Base-by-base conservation (phyloP, 495 filamentous ascomycete genomes). In the Aspergillus nidulans region DNA sequence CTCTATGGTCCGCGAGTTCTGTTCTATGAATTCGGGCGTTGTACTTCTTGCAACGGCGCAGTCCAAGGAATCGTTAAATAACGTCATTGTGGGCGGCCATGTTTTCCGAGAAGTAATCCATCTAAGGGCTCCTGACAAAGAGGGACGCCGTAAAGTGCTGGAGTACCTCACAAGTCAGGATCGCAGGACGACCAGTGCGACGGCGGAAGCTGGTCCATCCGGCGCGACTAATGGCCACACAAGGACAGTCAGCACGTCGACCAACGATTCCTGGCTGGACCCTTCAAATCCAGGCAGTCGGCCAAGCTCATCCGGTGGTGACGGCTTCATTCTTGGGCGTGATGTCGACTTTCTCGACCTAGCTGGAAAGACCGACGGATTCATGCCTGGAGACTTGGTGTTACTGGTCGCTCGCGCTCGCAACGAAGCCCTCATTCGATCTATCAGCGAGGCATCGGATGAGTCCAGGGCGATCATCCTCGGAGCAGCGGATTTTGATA, bases 381-480 rank as follows among this genome's bases (percentile, higher is more conserved):
- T 96, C 67, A 96, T 96, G 91, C 94, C 94, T 0, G 94, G 91
- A 3, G 94, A 98, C 69, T 77, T 98, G 42, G 83, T 88, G 15
- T 77, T 96, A 0, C 82, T 97, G 20, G 85, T 95, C 28, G 85
- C 89, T 42, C 85, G 94, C 51, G 94, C 94, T 12, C 83, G 92
- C 42, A 95, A 87, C 64, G 94, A 97, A 72, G 89, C 91, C 10
- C 77, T 97, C 1, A 94, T 96, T 51, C 84, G 91, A 13, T 85
- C 85, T 21, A 71, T 78, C 19, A 69, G 74, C 21, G 71, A 75
- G 48, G 38, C 68, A 32, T 52, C 53, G 18, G 53, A 66, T 48
- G 64, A 68, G 43, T 64, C 58, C 16, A 70, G 71, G 51, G 63
- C 77, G 42, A 80, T 95, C 44, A 76, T 72, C 9, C 82, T 97